Conservation (phyloP, 257 asterid species). For the Galeopsis tetrahit region DNA sequence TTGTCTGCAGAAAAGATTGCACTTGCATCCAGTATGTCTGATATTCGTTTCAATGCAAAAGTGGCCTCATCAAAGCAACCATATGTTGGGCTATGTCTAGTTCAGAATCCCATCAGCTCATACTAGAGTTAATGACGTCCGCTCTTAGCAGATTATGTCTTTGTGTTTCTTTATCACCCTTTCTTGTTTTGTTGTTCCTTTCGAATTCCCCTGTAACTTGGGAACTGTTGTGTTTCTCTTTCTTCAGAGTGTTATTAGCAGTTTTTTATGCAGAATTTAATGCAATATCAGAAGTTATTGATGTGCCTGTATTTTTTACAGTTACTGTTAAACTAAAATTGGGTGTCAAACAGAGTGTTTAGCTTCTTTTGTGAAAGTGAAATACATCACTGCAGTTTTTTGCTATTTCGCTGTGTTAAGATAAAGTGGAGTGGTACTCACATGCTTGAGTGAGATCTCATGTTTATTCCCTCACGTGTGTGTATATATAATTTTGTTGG, state of each 20-base stretch:
- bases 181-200: neutral
- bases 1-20: constrained; percentile 44
- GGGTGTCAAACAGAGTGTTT: neutral
- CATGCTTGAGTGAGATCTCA: neutral
- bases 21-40: constrained; percentile 22
- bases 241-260: constrained; percentile 4
- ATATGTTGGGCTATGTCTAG: neutral
- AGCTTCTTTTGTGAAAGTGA: neutral
- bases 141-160: constrained; percentile 18
- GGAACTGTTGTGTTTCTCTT: constrained; percentile 2
- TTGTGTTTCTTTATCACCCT: neutral
- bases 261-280: constrained; percentile 7
- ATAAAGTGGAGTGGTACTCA: neutral
- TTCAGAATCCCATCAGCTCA: constrained; percentile 17
- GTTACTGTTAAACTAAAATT: neutral
- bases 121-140: constrained; percentile 6
- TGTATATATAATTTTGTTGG: too few species aligned
- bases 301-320: neutral
- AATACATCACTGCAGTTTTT: neutral
- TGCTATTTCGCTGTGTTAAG: neutral
- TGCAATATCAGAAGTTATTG: neutral
- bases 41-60: constrained; percentile 7
- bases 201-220: constrained; percentile 22
- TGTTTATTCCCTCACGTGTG: too few species aligned
- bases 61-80: constrained; percentile 21